A percentile compares a stretch with the other conserved stretches of the same genome.
Evolutionary conservation across 768 basidiomycete genomes (phyloP).

Genomic region (Suillus sp.): DNA sequence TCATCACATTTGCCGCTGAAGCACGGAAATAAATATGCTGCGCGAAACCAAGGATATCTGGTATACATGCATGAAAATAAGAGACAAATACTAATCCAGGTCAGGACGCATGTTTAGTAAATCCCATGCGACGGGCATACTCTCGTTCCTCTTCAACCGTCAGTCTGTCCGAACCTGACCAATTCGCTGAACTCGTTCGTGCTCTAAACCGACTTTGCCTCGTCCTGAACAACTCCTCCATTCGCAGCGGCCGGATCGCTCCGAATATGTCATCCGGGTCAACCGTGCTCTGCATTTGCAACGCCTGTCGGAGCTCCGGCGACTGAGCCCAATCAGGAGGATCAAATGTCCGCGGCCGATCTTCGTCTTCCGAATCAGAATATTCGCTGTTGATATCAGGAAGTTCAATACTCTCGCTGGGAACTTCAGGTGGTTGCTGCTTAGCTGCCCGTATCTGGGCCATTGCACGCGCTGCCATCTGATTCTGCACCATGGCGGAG

Average conservation of each 20-base stretch:
- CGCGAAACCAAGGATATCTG: neutral
- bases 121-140: slow-evolving; percentile 92
- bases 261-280: slow-evolving; percentile 95
- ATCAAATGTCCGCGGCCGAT: slow-evolving; percentile 68
- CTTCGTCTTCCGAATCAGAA: slow-evolving; percentile 93
- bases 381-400: slow-evolving; percentile 98
- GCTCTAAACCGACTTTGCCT: slow-evolving; percentile 83
- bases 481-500: slow-evolving; percentile 61
- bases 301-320: slow-evolving; percentile 77
- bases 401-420: slow-evolving; percentile 84
- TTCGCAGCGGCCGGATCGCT: slow-evolving; percentile 76
- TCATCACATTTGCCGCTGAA: neutral
- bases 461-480: slow-evolving; percentile 73
- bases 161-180: slow-evolving; percentile 89
- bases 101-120: slow-evolving; percentile 38
- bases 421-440: slow-evolving; percentile 48
- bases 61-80: neutral
- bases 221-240: slow-evolving; percentile 92
- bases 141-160: slow-evolving; percentile 83
- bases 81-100: slow-evolving; percentile 17
- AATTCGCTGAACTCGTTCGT: slow-evolving; percentile 93
- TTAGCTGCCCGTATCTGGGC: slow-evolving; percentile 64
- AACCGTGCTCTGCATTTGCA: slow-evolving; percentile 81
- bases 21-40: neutral
- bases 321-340: slow-evolving; percentile 92